Evolutionary conservation across 805 yeast species (phyloP), one percentile per base, ranked within the genome.

Genomic region (Saturnispora diversa): DNA sequence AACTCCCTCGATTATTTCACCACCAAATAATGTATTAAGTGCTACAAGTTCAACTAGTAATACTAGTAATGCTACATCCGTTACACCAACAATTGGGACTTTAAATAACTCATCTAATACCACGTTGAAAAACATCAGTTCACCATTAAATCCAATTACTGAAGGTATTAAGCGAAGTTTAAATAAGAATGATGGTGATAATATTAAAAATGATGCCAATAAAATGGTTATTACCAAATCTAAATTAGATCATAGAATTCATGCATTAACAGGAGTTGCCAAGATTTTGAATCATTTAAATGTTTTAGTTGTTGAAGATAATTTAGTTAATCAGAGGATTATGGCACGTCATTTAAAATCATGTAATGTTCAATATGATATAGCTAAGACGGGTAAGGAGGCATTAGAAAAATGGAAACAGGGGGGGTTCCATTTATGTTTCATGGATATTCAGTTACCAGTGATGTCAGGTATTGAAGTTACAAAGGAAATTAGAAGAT

Each of bases 381-480:
- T 87, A 33, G 97, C 97, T 4, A 81, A 84, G 44, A 90, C 87
- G 51, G 99, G 99, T 22, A 77, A 80, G 51, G 97, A 92, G 55
- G 99, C 98, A 1, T 74, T 92, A 2, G 94, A 87, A 47, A 84
- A 80, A 61, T 92, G 97, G 97, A 71, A 85, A 49, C 77, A 74
- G 45, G 98, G 98, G 10, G 97, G 97, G 0, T 86, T 84, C 55
- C 97, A 92, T 58, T 66, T 92, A 47, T 94, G 94, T 29, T 71
- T 92, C 32, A 92, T 92, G 98, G 99, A 92, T 66, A 84, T 92
- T 53, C 97, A 92, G 62, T 68, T 92, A 41, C 99, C 99, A 0
- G 94, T 87, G 2, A 78, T 90, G 69, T 84, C 96, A 1, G 99
- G 99, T 25, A 75, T 92, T 26, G 96, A 90, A 46, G 97, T 95